A percentile compares a stretch with the other conserved stretches of the same genome.
Conservation (phyloP, 257 asterid genomes). For the Lithospermum erythrorhizon region DNA sequence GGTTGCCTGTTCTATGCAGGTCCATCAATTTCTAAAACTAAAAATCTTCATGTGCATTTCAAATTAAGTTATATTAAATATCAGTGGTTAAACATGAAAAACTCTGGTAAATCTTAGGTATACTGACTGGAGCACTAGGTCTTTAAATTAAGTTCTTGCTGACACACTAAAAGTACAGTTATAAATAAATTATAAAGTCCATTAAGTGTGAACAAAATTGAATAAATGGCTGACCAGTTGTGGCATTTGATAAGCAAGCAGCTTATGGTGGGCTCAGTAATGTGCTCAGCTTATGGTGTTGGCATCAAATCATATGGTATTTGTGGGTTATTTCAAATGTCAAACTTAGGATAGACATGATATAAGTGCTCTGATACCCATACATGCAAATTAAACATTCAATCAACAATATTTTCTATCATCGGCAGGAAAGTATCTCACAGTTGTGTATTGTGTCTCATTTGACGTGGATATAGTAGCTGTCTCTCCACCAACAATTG, state of each 20-base stretch:
- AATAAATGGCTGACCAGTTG: slow-evolving; percentile 94
- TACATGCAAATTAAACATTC: too few species aligned
- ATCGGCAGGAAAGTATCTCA: slow-evolving; percentile 86
- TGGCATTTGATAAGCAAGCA: slow-evolving; percentile 91
- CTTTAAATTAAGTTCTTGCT: slow-evolving; percentile 91
- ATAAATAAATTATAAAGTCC: too few species aligned
- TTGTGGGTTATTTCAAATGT: too few species aligned
- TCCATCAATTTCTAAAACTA: too few species aligned
- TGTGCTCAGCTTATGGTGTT: too few species aligned
- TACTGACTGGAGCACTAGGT: slow-evolving; percentile 81
- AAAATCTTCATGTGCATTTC: too few species aligned
- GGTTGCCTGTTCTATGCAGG: slow-evolving; percentile 94
- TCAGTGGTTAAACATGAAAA: not conserved
- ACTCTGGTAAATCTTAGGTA: not conserved
- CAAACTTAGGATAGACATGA: slow-evolving; percentile 84
- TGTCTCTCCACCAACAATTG: slow-evolving; percentile 42
- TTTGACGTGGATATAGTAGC: slow-evolving; percentile 47
- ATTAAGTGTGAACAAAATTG: slow-evolving; percentile 92
- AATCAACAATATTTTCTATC: slow-evolving; percentile 77
- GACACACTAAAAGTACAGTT: slow-evolving; percentile 65
- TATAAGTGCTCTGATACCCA: too few species aligned
- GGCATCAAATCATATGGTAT: too few species aligned
- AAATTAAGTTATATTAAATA: too few species aligned
- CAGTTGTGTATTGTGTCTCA: slow-evolving; percentile 61
- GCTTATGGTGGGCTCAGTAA: slow-evolving; percentile 59